Evolutionary conservation across 2,329 filamentous ascomycete genomes (phyloP).

Genomic region (Epichloe coenophiala): DNA sequence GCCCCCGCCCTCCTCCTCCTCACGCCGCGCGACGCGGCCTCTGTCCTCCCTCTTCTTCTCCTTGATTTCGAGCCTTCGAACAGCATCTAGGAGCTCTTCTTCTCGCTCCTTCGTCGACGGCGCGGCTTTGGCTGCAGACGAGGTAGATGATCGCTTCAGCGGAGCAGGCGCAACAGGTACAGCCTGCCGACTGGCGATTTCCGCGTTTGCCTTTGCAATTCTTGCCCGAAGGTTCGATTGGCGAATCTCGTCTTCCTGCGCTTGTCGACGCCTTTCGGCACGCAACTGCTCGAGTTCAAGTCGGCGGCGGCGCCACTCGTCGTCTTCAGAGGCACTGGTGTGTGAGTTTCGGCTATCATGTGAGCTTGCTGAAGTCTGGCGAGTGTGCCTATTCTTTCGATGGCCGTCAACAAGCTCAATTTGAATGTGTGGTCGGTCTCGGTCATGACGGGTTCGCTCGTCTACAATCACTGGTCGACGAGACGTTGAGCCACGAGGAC

Average conservation of each 20-base stretch:
- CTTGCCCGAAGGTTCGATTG: slow-evolving; percentile 13
- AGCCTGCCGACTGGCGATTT: slow-evolving; percentile 25
- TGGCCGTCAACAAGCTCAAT: slow-evolving; percentile 23
- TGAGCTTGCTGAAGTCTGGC: slow-evolving; percentile 20
- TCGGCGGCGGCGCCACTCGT: slow-evolving; percentile 15
- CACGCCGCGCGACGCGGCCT: slow-evolving; percentile 8
- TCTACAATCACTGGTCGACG: slow-evolving; percentile 25
- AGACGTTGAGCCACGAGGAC: slow-evolving; percentile 12
- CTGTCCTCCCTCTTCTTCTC: slow-evolving; percentile 18
- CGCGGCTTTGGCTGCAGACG: slow-evolving; percentile 12
- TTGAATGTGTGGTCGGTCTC: slow-evolving; percentile 16
- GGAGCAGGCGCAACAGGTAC: slow-evolving; percentile 16
- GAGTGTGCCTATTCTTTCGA: slow-evolving; percentile 6
- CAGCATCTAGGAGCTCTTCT: slow-evolving; percentile 20
- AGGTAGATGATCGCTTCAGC: slow-evolving; percentile 10
- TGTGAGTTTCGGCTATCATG: slow-evolving; percentile 19
- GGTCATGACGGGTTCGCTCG: slow-evolving; percentile 16
- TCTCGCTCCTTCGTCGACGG: slow-evolving; percentile 8
- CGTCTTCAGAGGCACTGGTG: slow-evolving; percentile 14
- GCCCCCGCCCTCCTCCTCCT: slow-evolving; percentile 21
- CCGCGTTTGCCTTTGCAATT: slow-evolving; percentile 28
- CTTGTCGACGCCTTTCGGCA: slow-evolving; percentile 12
- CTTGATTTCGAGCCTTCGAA: slow-evolving; percentile 20
- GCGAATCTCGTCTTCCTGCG: slow-evolving; percentile 2
- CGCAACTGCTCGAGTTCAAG: slow-evolving; percentile 12